Conservation (phyloP, 805 yeast genomes). For the Torulaspora quercuum region DNA sequence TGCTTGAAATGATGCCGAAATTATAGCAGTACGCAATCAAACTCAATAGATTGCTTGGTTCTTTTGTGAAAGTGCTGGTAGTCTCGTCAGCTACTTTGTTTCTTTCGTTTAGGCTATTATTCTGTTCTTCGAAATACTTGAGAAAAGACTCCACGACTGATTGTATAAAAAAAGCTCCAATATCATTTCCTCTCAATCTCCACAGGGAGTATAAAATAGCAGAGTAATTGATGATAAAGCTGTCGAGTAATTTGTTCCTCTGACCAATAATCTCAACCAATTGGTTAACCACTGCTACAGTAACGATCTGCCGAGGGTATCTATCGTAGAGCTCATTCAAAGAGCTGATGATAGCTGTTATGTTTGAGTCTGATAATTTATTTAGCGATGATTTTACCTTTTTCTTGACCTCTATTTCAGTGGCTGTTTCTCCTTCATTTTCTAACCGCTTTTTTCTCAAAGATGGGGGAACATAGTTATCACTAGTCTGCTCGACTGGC, state of each 20-base stretch:
- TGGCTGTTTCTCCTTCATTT: slow-evolving; percentile 42
- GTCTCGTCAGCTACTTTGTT: slow-evolving; percentile 9
- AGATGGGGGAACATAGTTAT: slow-evolving; percentile 84
- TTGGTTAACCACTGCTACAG: slow-evolving; percentile 59
- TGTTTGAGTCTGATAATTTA: slow-evolving; percentile 83
- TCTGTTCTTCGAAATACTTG: slow-evolving; percentile 32
- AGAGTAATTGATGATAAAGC: slow-evolving; percentile 75
- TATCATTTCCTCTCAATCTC: slow-evolving; percentile 76
- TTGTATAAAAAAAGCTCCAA: slow-evolving; percentile 85
- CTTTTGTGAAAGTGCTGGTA: slow-evolving; percentile 36
- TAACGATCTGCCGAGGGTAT: slow-evolving; percentile 78
- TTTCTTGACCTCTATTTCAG: slow-evolving; percentile 49
- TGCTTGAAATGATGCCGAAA: slow-evolving; percentile 71
- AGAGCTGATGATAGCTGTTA: slow-evolving; percentile 64
- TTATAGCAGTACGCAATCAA: slow-evolving; percentile 73
- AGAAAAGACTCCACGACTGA: slow-evolving; percentile 70
- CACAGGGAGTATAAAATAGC: slow-evolving; percentile 72
- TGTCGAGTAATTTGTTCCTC: slow-evolving; percentile 68
- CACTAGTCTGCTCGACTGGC: slow-evolving; percentile 41
- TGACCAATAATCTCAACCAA: slow-evolving; percentile 61
- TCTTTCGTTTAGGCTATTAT: slow-evolving; percentile 1
- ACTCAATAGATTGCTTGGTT: slow-evolving; percentile 64
- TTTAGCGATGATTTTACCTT: slow-evolving; percentile 80
- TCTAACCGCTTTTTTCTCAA: slow-evolving; percentile 53
- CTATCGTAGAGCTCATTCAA: slow-evolving; percentile 58